Evolutionary conservation across 495 filamentous ascomycete species (phyloP), one percentile per base, ranked within the genome.

Genomic region (Cryomyces antarcticus): DNA sequence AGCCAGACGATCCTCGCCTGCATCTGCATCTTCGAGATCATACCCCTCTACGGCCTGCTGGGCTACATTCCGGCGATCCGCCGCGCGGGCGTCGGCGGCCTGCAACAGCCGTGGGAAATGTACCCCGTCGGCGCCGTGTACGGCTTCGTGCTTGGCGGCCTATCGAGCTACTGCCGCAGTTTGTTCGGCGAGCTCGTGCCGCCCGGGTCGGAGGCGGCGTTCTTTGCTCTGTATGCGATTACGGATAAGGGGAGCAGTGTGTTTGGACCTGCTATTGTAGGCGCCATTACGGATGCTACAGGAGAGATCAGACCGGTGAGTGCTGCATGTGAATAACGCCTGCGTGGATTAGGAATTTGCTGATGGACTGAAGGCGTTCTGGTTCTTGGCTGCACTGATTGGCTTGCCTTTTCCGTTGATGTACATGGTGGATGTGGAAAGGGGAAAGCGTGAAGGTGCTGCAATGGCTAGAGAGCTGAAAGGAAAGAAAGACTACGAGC

Each of bases 41-140:
- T 97, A 34, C 89, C 89, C 0, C 45, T 96, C 3, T 97, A 97
- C 53, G 88, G 85, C 0, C 69, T 97, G 2, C 58, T 94, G 9
- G 88, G 88, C 0, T 97, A 88, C 53, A 67, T 96, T 17, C 85
- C 87, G 3, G 75, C 83, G 5, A 71, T 97, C 43, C 65, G 75
- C 51, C 64, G 65, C 17, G 69, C 78, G 54, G 88, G 87, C 0
- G 71, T 80, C 9, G 63, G 88, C 31, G 89, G 89, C 4, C 69
- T 97, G 28, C 87, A 93, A 52, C 78, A 85, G 50, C 80, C 80
- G 7, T 93, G 86, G 84, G 89, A 97, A 55, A 94, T 97, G 85
- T 96, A 89, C 55, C 82, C 84, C 3, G 63, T 97, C 2, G 85
- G 83, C 0, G 80, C 78, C 5, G 70, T 97, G 38, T 97, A 95